These are phyloP conservation scores for Penicillium frequentans DNA, from an alignment of 2,329 filamentous ascomycete species.

Conservation along the genomic window DNA sequence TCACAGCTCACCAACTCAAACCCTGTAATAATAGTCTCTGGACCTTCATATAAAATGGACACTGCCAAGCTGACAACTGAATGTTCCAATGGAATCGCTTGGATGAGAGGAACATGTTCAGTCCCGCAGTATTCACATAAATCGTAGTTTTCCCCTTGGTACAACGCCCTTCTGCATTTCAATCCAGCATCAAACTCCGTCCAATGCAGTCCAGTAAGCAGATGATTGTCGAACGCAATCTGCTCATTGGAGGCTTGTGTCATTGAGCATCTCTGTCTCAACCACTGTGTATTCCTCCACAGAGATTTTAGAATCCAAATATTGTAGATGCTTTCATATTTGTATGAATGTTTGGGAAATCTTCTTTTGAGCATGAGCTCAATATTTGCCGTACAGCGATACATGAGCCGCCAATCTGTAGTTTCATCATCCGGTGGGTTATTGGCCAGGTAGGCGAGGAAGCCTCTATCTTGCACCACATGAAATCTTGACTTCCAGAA, in stretches of 20 bases:
- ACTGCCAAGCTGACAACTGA: background rate
- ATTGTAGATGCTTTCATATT: background rate
- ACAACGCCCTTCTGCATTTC: background rate
- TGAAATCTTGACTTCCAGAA: constrained; percentile 1
- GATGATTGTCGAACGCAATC: background rate
- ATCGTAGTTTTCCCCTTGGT: background rate
- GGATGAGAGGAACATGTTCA: background rate
- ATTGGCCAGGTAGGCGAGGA: background rate
- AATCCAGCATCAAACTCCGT: background rate
- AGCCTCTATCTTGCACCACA: background rate
- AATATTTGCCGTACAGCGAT: background rate
- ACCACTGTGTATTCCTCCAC: background rate
- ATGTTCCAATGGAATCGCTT: background rate
- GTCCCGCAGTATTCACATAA: background rate
- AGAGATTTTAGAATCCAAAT: background rate
- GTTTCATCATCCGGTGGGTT: background rate
- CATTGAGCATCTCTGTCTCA: background rate
- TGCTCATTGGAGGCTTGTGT: background rate
- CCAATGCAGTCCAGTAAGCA: background rate
- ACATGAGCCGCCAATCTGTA: background rate
- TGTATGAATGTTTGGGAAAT: background rate
- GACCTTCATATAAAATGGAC: background rate
- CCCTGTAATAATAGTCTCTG: background rate
- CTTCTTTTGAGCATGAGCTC: background rate
- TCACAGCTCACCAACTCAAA: background rate